Evolutionary conservation across 2,329 filamentous ascomycete species (phyloP), one percentile per base, ranked within the genome.

Genomic region (Chaetomiaceae sp.): DNA sequence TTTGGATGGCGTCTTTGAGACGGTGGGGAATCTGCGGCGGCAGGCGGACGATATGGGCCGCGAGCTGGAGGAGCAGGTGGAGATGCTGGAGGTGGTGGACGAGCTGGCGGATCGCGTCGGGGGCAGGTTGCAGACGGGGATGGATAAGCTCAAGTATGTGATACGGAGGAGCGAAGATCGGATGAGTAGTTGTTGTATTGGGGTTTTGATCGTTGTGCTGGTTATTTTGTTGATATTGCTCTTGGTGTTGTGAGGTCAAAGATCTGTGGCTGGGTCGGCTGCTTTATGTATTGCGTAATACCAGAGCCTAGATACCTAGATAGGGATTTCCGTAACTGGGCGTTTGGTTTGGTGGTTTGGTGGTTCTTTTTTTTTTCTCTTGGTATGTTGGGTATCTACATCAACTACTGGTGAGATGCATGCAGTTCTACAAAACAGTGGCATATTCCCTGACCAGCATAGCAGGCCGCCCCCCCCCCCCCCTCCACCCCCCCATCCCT

Each of bases 11-110:
- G 92, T 99, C 42, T 96, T 95, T 67, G 82, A 85, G 61, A 97
- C 92, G 1, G 94, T 99, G 21, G 92, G 91, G 2, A 96, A 90
- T 67, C 72, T 99, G 66, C 78, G 92, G 51, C 79, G 87, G 66
- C 94, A 97, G 76, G 95, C 94, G 1, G 86, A 95, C 70, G 89
- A 90, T 62, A 99, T 99, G 92, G 92, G 94, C 1, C 78, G 92
- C 53, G 94, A 99, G 74, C 76, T 99, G 41, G 95, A 96, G 71
- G 94, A 99, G 73, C 94, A 99, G 76, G 80, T 80, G 20, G 89
- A 90, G 69, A 86, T 97, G 80, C 77, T 99, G 53, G 85, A 94
- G 58, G 85, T 88, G 48, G 87, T 95, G 36, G 92, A 97, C 70
- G 80, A 78, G 27, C 76, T 95, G 52, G 90, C 89, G 4, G 91